These are phyloP conservation scores for Wickerhamomyces canadensis DNA, from an alignment of 805 yeast genomes.

Conservation along the genomic window DNA sequence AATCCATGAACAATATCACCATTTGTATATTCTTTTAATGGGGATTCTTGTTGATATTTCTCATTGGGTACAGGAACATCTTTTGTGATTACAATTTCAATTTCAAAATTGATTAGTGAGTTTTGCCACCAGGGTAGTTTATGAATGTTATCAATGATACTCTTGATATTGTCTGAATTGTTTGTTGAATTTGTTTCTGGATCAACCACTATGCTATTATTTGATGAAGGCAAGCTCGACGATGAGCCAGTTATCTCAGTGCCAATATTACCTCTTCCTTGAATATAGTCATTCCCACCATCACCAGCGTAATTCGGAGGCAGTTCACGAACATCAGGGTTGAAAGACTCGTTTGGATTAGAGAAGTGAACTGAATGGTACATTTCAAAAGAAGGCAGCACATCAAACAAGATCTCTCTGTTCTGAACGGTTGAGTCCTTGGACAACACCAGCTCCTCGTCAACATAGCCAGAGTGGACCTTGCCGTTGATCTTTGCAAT, in stretches of 20 bases:
- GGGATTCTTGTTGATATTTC: constrained; percentile 24
- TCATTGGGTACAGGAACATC: constrained; percentile 40
- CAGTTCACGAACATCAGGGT: background rate
- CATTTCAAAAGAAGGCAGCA: background rate
- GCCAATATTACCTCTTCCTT: too few relatives aligned
- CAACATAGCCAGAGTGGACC: background rate
- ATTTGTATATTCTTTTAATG: constrained; percentile 50
- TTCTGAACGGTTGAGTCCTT: too few relatives aligned
- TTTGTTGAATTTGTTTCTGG: too few relatives aligned
- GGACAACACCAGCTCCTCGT: too few relatives aligned
- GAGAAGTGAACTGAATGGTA: constrained; percentile 1
- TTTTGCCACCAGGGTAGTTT: constrained; percentile 32
- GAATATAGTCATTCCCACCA: too few relatives aligned
- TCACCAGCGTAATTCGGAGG: background rate
- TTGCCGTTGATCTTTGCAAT: background rate
- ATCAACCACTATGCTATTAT: too few relatives aligned
- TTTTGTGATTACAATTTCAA: constrained; percentile 49
- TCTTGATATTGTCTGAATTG: constrained; percentile 14
- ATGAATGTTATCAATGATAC: constrained; percentile 48
- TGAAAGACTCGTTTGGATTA: background rate
- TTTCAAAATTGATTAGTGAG: constrained; percentile 42
- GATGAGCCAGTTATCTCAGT: too few relatives aligned
- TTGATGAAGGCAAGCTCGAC: too few relatives aligned
- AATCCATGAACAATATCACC: constrained; percentile 65
- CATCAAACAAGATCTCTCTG: background rate